Evolutionary conservation across 148 eudicot species (phyloP).

Genomic region (Dysphania ambrosioides): DNA sequence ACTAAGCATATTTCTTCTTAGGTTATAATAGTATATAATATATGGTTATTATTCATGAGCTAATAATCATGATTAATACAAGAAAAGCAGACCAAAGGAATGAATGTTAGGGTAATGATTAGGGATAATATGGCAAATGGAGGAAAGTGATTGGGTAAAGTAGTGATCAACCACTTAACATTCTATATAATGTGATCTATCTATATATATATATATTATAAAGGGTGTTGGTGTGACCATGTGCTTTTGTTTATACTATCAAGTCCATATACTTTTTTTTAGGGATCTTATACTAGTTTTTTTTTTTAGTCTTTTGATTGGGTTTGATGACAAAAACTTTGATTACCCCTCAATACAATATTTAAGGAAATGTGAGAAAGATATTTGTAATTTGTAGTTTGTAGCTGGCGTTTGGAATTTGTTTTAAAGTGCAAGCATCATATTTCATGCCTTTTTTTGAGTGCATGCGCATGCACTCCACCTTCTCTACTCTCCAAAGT

Average conservation of each 20-base stretch:
- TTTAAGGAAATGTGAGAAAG: neutral
- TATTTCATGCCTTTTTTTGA: constrained; percentile 14
- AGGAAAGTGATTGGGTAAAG: constrained; percentile 24
- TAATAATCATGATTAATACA: constrained; percentile 1
- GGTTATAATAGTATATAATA: constrained; percentile 52
- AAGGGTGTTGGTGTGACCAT: constrained; percentile 21
- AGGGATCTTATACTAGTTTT: too few species aligned
- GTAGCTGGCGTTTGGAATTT: constrained; percentile 7
- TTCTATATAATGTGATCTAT: constrained; percentile 9
- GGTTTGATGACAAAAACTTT: constrained; percentile 10
- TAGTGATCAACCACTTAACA: constrained; percentile 22
- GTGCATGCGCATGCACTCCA: constrained; percentile 32
- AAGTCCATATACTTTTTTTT: neutral
- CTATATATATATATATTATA: too few species aligned
- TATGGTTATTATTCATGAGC: neutral
- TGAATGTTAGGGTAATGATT: constrained; percentile 21
- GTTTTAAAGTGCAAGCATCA: neutral
- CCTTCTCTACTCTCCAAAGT: constrained; percentile 14
- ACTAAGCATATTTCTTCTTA: constrained; percentile 77
- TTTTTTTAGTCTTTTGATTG: neutral
- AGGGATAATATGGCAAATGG: constrained; percentile 22
- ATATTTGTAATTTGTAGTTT: constrained; percentile 8
- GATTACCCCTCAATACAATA: neutral
- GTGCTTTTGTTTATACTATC: too few species aligned
- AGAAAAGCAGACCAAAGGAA: neutral